Conservation (phyloP, 2,329 filamentous ascomycete species). For the Ophiostoma ips region DNA sequence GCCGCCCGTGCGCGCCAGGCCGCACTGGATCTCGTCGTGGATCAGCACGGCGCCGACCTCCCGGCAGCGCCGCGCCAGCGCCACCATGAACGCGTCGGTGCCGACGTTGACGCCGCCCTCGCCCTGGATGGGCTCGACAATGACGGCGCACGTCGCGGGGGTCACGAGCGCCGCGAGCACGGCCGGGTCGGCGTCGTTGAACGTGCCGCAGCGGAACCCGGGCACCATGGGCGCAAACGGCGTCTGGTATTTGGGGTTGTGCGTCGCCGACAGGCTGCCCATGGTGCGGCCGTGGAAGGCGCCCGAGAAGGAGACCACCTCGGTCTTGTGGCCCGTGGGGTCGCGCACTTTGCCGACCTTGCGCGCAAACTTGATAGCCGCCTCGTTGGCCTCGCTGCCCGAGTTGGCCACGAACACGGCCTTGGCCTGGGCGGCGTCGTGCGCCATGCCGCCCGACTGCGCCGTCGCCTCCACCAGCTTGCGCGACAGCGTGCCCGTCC, state of each 20-base stretch:
- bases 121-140: slow-evolving; percentile 93
- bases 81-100: slow-evolving; percentile 65
- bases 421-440: slow-evolving; percentile 35
- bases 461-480: slow-evolving; percentile 70
- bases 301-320: slow-evolving; percentile 80
- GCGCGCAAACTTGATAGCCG: slow-evolving; percentile 89
- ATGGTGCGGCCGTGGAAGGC: slow-evolving; percentile 96
- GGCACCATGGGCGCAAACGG: slow-evolving; percentile 94
- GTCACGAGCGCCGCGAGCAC: slow-evolving; percentile 63
- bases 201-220: slow-evolving; percentile 74
- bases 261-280: slow-evolving; percentile 88
- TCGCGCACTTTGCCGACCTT: slow-evolving; percentile 73
- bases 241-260: slow-evolving; percentile 93
- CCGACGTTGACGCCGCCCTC: slow-evolving; percentile 87
- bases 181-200: slow-evolving; percentile 70
- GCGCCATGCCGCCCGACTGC: slow-evolving; percentile 65
- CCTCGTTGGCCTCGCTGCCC: slow-evolving; percentile 93
- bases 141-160: slow-evolving; percentile 79
- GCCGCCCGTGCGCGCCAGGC: slow-evolving; percentile 66
- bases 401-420: slow-evolving; percentile 93
- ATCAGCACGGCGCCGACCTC: slow-evolving; percentile 81
- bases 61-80: slow-evolving; percentile 71
- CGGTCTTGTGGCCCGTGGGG: slow-evolving; percentile 57
- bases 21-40: slow-evolving; percentile 96
- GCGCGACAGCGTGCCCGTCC: slow-evolving; percentile 82